These are phyloP conservation scores for Neckera pumila DNA, from an alignment of 225 moss, liverwort and hornwort species.

Conservation along the genomic window DNA sequence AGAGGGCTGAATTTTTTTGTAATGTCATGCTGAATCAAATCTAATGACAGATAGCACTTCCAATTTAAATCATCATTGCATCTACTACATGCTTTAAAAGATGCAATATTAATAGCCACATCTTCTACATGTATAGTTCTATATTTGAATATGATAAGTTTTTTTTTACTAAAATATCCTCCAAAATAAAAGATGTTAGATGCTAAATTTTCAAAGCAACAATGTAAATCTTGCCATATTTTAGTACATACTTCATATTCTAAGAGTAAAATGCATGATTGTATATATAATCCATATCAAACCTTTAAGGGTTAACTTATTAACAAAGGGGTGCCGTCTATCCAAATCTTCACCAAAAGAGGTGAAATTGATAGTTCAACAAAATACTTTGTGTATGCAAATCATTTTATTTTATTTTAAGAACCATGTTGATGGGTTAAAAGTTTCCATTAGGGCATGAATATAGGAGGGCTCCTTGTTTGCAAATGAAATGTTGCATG, in stretches of 20 bases:
- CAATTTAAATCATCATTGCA: neutral
- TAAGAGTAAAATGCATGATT: fast-evolving
- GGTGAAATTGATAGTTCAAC: neutral
- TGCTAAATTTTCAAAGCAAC: neutral
- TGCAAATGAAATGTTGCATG: neutral
- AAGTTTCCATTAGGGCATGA: neutral
- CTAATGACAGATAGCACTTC: neutral
- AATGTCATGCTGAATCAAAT: too few relatives aligned
- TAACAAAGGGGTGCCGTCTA: neutral
- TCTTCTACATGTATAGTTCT: fast-evolving
- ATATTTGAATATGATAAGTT: neutral
- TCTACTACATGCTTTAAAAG: neutral
- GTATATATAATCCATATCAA: fast-evolving
- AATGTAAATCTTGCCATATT: neutral
- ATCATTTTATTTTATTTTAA: too few relatives aligned
- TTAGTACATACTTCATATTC: neutral
- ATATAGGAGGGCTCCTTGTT: neutral
- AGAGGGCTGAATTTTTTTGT: too few relatives aligned
- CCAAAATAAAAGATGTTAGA: neutral
- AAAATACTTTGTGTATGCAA: too few relatives aligned
- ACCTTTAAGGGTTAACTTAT: neutral
- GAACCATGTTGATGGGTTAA: neutral
- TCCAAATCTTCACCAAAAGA: neutral
- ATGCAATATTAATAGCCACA: fast-evolving
- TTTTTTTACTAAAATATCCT: neutral